Evolutionary conservation across 2,329 filamentous ascomycete genomes (phyloP).

Genomic region (Monosporascus sp.): DNA sequence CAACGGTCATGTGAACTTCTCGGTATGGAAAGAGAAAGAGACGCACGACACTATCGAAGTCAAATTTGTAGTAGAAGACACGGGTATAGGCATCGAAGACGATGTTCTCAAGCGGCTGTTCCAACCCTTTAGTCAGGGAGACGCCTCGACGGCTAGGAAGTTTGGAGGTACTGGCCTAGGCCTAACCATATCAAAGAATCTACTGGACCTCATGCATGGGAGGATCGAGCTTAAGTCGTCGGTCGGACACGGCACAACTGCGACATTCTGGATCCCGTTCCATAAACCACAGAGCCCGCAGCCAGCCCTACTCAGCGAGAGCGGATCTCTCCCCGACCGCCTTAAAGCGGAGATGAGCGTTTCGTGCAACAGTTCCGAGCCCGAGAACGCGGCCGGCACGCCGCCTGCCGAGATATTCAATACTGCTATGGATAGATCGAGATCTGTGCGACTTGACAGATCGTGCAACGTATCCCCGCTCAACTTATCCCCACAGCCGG

Average conservation of each 20-base stretch:
- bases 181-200: constrained; percentile 74
- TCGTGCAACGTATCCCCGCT: constrained; percentile 28
- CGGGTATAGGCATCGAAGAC: constrained; percentile 76
- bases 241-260: constrained; percentile 64
- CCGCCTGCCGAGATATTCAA: constrained; percentile 31
- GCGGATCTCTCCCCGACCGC: constrained; percentile 62
- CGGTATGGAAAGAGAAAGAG: constrained; percentile 59
- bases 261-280: constrained; percentile 73
- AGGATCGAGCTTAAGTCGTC: constrained; percentile 65
- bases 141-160: constrained; percentile 71
- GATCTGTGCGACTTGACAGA: constrained; percentile 22
- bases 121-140: constrained; percentile 76
- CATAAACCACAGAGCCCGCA: constrained; percentile 56
- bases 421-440: constrained; percentile 19
- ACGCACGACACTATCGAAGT: constrained; percentile 60
- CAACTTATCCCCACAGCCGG: constrained; percentile 25
- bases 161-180: constrained; percentile 77
- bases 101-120: constrained; percentile 69
- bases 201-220: constrained; percentile 75
- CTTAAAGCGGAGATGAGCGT: constrained; percentile 59
- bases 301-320: constrained; percentile 49
- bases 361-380: constrained; percentile 63
- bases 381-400: constrained; percentile 42
- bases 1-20: constrained; percentile 62
- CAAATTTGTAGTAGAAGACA: constrained; percentile 69